Evolutionary conservation across 2,329 filamentous ascomycete genomes (phyloP).

Genomic region (Fusarium oxysporum): DNA sequence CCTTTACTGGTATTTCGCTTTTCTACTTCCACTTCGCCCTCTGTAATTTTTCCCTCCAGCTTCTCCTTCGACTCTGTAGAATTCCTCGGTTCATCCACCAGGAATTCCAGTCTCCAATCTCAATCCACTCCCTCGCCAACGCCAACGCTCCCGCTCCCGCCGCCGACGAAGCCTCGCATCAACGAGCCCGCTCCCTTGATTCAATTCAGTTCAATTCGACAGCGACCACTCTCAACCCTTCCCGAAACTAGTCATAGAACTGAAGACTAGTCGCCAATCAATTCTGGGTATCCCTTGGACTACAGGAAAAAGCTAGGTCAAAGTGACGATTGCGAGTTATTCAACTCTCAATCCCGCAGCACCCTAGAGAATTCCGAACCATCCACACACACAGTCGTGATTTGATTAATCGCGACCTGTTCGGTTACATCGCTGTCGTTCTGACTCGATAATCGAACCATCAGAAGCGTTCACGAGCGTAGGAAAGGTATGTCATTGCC

Average conservation of each 20-base stretch:
- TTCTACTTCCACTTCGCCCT: constrained; percentile 38
- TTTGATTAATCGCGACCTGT: constrained; percentile 15
- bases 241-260: constrained; percentile 46
- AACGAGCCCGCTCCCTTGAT: constrained; percentile 48
- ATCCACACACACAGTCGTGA: constrained; percentile 9
- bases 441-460: constrained; percentile 18
- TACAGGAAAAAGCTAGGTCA: constrained; percentile 18
- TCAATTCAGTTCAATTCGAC: constrained; percentile 31
- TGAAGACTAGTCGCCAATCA: constrained; percentile 39
- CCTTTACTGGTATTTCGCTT: constrained; percentile 57
- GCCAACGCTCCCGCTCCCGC: constrained; percentile 26
- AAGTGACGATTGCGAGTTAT: constrained; percentile 32
- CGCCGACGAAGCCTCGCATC: constrained; percentile 39
- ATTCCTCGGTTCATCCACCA: constrained; percentile 59
- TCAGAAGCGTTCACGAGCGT: constrained; percentile 28
- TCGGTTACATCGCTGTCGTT: constrained; percentile 14
- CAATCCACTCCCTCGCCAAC: constrained; percentile 39
- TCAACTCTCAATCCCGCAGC: constrained; percentile 17
- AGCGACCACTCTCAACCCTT: constrained; percentile 51
- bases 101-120: constrained; percentile 51
- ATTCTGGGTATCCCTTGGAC: constrained; percentile 53
- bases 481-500: constrained; percentile 44
- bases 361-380: constrained; percentile 16
- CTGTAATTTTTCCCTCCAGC: constrained; percentile 34
- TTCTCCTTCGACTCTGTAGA: constrained; percentile 41